Percentiles rank a stretch among this genome's conserved stretches.
phyloP scores from a whole-genome alignment of 2,329 filamentous ascomycete genomes.

The Cadophora luteo-olivacea region DNA sequence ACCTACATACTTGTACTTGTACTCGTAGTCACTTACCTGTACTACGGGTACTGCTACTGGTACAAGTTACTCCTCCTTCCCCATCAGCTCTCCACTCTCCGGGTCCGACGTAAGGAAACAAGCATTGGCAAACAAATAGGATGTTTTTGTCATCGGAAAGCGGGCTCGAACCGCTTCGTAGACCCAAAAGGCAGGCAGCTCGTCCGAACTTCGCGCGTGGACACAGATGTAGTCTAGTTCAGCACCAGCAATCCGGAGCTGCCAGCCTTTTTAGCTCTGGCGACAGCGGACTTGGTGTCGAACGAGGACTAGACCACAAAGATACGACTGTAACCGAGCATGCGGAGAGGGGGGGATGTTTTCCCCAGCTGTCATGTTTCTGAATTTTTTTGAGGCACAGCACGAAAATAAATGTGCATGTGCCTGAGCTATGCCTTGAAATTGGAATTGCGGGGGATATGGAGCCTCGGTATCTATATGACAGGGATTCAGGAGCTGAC shows the following conservation, averaged over 20 bases:
- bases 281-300: background rate
- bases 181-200: background rate
- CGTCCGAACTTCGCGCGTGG: background rate
- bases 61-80: background rate
- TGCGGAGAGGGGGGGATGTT: background rate
- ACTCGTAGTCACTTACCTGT: background rate
- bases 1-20: conserved; percentile 7
- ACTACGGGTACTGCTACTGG: background rate
- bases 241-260: background rate
- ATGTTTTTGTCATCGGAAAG: background rate
- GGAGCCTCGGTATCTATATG: background rate
- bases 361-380: background rate
- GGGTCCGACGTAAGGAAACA: background rate
- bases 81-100: background rate
- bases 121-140: background rate
- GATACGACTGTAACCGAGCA: background rate
- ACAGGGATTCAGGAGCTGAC: background rate
- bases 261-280: background rate
- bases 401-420: background rate
- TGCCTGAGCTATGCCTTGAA: background rate
- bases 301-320: background rate
- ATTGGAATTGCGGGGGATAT: background rate
- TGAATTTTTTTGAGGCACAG: background rate
- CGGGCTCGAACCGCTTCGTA: background rate
- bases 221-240: background rate